These are phyloP conservation scores for Diaporthe citri DNA, from an alignment of 2,329 filamentous ascomycete genomes.

Conservation along the genomic window DNA sequence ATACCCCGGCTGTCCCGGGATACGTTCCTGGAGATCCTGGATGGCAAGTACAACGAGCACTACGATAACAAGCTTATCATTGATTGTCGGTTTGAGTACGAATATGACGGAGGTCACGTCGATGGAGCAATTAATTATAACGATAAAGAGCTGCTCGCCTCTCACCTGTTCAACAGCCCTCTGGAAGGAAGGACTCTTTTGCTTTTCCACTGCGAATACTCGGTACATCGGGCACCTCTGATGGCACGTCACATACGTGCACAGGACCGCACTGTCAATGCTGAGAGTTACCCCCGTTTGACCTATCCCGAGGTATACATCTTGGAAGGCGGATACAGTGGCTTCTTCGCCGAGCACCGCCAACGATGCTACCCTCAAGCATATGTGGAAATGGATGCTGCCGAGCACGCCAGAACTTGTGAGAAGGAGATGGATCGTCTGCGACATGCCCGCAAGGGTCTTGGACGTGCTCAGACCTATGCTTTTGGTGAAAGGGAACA, in stretches of 20 bases:
- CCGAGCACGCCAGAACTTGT: slow-evolving; percentile 91
- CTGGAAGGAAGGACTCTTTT: slow-evolving; percentile 81
- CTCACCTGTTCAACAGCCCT: slow-evolving; percentile 79
- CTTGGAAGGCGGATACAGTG: slow-evolving; percentile 94
- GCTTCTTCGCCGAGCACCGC: slow-evolving; percentile 86
- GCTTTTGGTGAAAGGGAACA: slow-evolving; percentile 84
- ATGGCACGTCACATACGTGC: slow-evolving; percentile 96
- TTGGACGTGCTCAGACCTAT: slow-evolving; percentile 91
- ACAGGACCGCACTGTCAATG: slow-evolving; percentile 87
- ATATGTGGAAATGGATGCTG: slow-evolving; percentile 96
- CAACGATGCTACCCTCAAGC: slow-evolving; percentile 91
- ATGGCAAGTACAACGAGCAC: slow-evolving; percentile 81
- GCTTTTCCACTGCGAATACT: slow-evolving; percentile 98
- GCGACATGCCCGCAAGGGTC: slow-evolving; percentile 84
- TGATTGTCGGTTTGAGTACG: slow-evolving; percentile 98
- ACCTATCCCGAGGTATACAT: slow-evolving; percentile 99
- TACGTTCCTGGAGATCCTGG: slow-evolving; percentile 87
- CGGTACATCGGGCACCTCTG: slow-evolving; percentile 92
- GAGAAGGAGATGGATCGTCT: slow-evolving; percentile 95
- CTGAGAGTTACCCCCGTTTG: slow-evolving; percentile 86
- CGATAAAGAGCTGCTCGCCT: slow-evolving; percentile 89
- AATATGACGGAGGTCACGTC: slow-evolving; percentile 97
- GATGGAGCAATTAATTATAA: slow-evolving; percentile 95
- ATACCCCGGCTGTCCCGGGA: slow-evolving; percentile 87
- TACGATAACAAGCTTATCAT: slow-evolving; percentile 90